These are phyloP conservation scores for Ceratocystis ficicola DNA, from an alignment of 2,329 filamentous ascomycete genomes.

Conservation along the genomic window DNA sequence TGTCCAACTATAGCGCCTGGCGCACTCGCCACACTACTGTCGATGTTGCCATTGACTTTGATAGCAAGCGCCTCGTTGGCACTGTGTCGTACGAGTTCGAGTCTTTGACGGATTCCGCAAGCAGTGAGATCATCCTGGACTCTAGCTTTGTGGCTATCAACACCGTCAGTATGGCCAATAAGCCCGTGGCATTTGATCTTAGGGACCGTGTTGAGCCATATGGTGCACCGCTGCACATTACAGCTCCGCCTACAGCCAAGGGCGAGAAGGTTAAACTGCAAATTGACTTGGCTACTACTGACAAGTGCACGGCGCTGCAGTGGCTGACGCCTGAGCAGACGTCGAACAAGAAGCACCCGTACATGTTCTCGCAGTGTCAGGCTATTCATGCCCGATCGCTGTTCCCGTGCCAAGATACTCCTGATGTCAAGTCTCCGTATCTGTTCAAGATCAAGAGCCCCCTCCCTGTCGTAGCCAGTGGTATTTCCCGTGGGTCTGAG, in stretches of 20 bases:
- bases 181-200: slow-evolving; percentile 53
- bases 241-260: slow-evolving; percentile 41
- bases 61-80: slow-evolving; percentile 62
- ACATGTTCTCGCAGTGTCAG: slow-evolving; percentile 97
- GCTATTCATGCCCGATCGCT: slow-evolving; percentile 88
- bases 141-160: slow-evolving; percentile 70
- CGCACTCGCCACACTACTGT: slow-evolving; percentile 71
- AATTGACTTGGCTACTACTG: slow-evolving; percentile 68
- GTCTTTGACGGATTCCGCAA: slow-evolving; percentile 60
- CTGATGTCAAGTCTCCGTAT: slow-evolving; percentile 92
- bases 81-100: slow-evolving; percentile 65
- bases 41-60: slow-evolving; percentile 73
- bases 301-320: slow-evolving; percentile 81
- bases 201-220: slow-evolving; percentile 60
- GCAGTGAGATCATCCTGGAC: slow-evolving; percentile 72
- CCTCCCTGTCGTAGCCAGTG: slow-evolving; percentile 83
- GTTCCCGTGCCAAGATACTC: slow-evolving; percentile 95
- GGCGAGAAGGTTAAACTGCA: slow-evolving; percentile 44
- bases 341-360: slow-evolving; percentile 87
- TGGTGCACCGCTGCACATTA: slow-evolving; percentile 56
- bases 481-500: slow-evolving; percentile 45
- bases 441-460: slow-evolving; percentile 78
- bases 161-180: slow-evolving; percentile 56
- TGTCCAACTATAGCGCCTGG: slow-evolving; percentile 86
- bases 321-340: slow-evolving; percentile 93